phyloP scores from a whole-genome alignment of 495 filamentous ascomycete genomes.

The Podospora fimiseda region DNA sequence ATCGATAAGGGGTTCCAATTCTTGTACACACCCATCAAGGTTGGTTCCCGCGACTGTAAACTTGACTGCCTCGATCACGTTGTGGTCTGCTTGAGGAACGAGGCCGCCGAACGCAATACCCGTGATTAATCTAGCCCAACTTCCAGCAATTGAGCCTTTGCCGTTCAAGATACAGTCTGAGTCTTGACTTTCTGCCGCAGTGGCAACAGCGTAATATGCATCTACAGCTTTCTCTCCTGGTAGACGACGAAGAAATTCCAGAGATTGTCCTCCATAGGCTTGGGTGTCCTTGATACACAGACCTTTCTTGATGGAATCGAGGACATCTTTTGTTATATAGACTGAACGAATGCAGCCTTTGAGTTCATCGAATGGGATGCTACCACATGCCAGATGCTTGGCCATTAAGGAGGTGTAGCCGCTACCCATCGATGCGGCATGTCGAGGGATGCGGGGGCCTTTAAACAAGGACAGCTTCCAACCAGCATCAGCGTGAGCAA shows the following conservation, averaged over 20 bases:
- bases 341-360: not conserved
- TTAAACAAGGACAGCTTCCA: slow-evolving; percentile 4
- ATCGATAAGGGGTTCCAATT: slow-evolving; percentile 2
- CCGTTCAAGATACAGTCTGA: not conserved
- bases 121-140: not conserved
- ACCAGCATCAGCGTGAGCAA: slow-evolving; percentile 1
- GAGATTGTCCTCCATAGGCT: not conserved
- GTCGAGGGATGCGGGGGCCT: slow-evolving; percentile 2
- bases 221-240: slow-evolving; percentile 2
- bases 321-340: not conserved
- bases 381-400: slow-evolving; percentile 7
- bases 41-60: not conserved
- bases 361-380: slow-evolving; percentile 2
- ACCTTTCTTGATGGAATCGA: not conserved
- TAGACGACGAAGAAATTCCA: slow-evolving; percentile 1
- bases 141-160: not conserved
- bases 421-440: slow-evolving; percentile 1
- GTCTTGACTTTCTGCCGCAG: not conserved
- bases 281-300: not conserved
- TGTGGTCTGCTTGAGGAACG: slow-evolving; percentile 1
- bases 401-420: slow-evolving; percentile 6
- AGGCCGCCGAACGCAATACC: slow-evolving; percentile 7
- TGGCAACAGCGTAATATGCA: slow-evolving; percentile 1
- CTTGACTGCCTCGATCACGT: slow-evolving; percentile 1
- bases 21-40: slow-evolving; percentile 2